Evolutionary conservation across 768 basidiomycete genomes (phyloP).

Genomic region (Boletus rubescentipes): DNA sequence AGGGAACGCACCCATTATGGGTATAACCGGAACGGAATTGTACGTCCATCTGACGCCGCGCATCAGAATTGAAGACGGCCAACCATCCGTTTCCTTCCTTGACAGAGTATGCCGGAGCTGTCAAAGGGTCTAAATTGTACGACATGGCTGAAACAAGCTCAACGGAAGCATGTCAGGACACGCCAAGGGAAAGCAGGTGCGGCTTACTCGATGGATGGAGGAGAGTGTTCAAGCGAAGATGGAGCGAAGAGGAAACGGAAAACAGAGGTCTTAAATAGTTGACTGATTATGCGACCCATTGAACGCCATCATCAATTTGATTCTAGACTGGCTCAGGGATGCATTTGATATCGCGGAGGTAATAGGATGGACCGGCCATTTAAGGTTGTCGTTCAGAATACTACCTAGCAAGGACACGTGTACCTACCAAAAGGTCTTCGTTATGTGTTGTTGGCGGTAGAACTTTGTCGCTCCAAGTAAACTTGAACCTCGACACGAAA

Average conservation of each 20-base stretch:
- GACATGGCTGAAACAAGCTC: conserved; percentile 20
- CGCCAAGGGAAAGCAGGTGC: not conserved
- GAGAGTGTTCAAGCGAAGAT: not conserved
- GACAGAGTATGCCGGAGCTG: conserved; percentile 29
- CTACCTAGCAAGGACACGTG: no score
- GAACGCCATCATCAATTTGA: not conserved
- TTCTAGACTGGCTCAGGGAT: conserved; percentile 12
- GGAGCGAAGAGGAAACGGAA: not conserved
- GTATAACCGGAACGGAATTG: conserved; percentile 67
- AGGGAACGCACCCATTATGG: conserved; percentile 70
- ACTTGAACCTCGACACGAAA: not conserved
- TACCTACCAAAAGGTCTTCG: no score
- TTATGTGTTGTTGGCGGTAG: no score
- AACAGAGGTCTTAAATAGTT: not conserved
- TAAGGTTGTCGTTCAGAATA: not conserved
- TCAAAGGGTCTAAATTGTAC: conserved; percentile 26
- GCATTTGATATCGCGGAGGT: not conserved
- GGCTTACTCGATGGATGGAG: conserved; percentile 6
- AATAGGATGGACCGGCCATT: conserved; percentile 9
- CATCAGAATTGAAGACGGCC: conserved; percentile 51
- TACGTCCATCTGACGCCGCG: conserved; percentile 49
- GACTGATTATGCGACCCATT: conserved; percentile 4
- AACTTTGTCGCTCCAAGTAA: no score
- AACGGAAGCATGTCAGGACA: conserved; percentile 6
- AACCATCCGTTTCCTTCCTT: conserved; percentile 56